Conservation (phyloP, 306 rosid species). For the Sphenostylis stenocarpa region DNA sequence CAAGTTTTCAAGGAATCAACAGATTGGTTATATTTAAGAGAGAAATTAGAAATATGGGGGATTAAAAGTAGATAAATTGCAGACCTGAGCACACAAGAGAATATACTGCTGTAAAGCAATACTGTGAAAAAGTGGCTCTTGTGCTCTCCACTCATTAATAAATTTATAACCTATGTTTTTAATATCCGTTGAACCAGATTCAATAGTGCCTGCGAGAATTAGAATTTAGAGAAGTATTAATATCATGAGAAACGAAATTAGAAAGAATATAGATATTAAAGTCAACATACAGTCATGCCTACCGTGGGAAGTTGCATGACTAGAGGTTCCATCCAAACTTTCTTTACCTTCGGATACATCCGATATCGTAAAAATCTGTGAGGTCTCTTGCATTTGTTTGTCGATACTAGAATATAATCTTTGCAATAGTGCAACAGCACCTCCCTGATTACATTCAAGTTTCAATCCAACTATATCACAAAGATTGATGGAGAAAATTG, state of each 20-base stretch:
- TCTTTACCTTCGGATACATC: constrained; percentile 28
- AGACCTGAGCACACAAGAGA: constrained; percentile 86
- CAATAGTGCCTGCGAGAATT: constrained; percentile 42
- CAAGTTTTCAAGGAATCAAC: neutral
- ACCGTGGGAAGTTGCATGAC: constrained; percentile 28
- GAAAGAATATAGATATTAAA: constrained; percentile 7
- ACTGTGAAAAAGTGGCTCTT: constrained; percentile 66
- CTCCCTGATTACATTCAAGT: constrained; percentile 63
- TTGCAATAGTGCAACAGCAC: constrained; percentile 69
- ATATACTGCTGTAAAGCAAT: constrained; percentile 86
- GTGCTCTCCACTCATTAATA: constrained; percentile 47
- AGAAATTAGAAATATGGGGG: neutral
- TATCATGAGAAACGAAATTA: neutral
- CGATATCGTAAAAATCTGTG: constrained; percentile 31
- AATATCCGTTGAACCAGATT: constrained; percentile 38
- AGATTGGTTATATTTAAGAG: neutral
- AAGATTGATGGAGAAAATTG: neutral
- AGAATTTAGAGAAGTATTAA: constrained; percentile 24
- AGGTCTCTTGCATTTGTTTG: constrained; percentile 43
- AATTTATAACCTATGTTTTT: constrained; percentile 64
- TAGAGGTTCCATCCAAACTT: constrained; percentile 40
- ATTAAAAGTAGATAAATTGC: constrained; percentile 4
- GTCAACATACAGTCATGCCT: constrained; percentile 41
- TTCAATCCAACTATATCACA: constrained; percentile 37
- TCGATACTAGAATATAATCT: constrained; percentile 56